Conservation (phyloP, 441 rosid genomes). For the Syzygium syzygioides region DNA sequence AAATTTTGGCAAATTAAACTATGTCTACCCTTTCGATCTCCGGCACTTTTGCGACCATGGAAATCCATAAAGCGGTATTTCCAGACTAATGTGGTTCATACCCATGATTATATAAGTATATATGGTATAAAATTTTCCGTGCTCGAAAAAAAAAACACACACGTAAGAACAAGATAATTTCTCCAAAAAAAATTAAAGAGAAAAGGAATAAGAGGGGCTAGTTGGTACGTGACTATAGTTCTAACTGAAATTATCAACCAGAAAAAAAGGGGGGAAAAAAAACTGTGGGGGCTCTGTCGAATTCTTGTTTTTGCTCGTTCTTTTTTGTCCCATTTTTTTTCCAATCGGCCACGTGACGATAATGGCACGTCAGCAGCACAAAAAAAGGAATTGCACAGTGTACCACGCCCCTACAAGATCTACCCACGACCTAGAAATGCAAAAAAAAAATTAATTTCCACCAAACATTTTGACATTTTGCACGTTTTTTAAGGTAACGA, state of each 20-base stretch:
- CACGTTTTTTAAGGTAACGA: not conserved
- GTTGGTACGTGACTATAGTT: not conserved
- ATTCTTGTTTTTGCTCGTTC: not conserved
- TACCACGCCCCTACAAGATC: not conserved
- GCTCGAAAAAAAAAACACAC: not conserved
- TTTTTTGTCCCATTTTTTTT: not conserved
- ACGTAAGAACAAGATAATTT: not conserved
- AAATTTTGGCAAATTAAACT: not conserved
- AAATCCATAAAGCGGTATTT: not conserved
- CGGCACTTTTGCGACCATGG: not conserved
- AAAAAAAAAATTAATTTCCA: not conserved
- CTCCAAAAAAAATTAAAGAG: not conserved
- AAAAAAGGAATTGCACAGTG: not conserved
- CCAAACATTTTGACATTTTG: not conserved
- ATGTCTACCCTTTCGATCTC: not conserved
- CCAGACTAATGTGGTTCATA: not conserved
- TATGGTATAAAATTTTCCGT: not conserved
- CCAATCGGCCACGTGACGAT: slow-evolving; percentile 1
- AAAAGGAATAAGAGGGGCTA: not conserved
- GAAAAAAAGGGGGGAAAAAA: not conserved
- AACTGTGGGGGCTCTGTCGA: not conserved
- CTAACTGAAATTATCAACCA: not conserved
- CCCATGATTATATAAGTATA: not conserved
- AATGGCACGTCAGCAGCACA: not conserved
- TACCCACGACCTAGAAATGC: not conserved